Evolutionary conservation across 495 filamentous ascomycete species (phyloP), one percentile per base, ranked within the genome.

Genomic region (Neurospora sp.): DNA sequence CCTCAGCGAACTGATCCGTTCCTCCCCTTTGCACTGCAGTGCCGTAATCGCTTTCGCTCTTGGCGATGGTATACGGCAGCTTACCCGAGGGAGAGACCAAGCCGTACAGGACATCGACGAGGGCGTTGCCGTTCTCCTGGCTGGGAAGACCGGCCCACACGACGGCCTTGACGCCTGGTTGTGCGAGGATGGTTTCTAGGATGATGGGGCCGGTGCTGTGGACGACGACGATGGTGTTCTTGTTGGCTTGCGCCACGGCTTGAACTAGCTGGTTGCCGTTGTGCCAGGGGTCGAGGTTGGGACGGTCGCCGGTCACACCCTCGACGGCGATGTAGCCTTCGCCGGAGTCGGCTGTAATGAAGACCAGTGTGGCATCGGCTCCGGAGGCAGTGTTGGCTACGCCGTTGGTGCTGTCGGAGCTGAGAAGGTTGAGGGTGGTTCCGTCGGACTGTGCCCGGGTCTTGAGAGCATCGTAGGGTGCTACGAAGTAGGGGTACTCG

Each of bases 141-240:
- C 95, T 93, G 0, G 96, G 95, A 3, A 99, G 88, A 74, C 97
- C 92, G 4, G 93, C 96, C 82, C 97, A 90, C 16, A 99, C 80
- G 27, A 98, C 88, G 0, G 91, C 95, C 73, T 93, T 91, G 39
- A 99, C 89, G 44, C 86, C 88, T 1, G 91, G 89, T 10, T 91
- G 83, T 38, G 93, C 89, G 71, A 94, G 90, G 88, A 94, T 95
- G 22, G 87, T 84, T 79, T 98, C 95, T 45, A 98, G 79, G 10
- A 96, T 86, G 18, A 97, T 89, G 1, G 96, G 93, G 0, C 96
- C 96, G 9, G 94, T 89, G n/a, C 94, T 88, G 79, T 99, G 96
- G n/a, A 97, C 84, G 8, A 99, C 89, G 0, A 99, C 93, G n/a
- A 99, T 87, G 16, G 91, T 91, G 71, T 87, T 89, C 48, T 91